phyloP scores from a whole-genome alignment of 768 basidiomycete genomes.

The Boletus reticulatus region DNA sequence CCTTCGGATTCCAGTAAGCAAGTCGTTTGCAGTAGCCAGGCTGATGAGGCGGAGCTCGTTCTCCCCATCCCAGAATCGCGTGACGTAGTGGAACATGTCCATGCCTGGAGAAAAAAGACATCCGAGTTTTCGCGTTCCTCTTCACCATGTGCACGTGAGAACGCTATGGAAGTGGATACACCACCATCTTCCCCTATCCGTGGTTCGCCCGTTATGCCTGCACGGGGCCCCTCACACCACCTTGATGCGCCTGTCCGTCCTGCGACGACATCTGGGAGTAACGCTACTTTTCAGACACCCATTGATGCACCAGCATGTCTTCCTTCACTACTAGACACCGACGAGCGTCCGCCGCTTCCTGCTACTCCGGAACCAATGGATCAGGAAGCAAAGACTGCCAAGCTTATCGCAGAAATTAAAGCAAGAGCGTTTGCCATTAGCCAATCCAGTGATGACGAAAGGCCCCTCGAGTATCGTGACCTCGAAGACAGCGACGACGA shows the following conservation, averaged over 20 bases:
- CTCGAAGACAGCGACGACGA: constrained; percentile 56
- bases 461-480: constrained; percentile 36
- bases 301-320: constrained; percentile 7
- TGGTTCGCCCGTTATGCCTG: constrained; percentile 7
- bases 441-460: constrained; percentile 44
- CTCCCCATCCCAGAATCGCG: constrained; percentile 25
- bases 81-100: constrained; percentile 38
- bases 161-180: constrained; percentile 18
- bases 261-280: constrained; percentile 1
- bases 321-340: constrained; percentile 26
- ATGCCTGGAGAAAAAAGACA: constrained; percentile 42
- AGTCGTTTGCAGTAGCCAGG: constrained; percentile 63
- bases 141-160: neutral
- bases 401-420: constrained; percentile 63
- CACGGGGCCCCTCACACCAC: neutral
- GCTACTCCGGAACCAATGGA: constrained; percentile 33
- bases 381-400: constrained; percentile 45
- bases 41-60: constrained; percentile 59
- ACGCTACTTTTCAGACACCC: constrained; percentile 12
- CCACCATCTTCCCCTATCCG: constrained; percentile 10
- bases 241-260: constrained; percentile 10
- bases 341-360: constrained; percentile 21
- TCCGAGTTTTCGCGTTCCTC: constrained; percentile 15
- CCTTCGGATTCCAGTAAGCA: constrained; percentile 27
- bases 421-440: constrained; percentile 52